Conservation (phyloP, 345 rosid species). For the Camelina laxa region DNA sequence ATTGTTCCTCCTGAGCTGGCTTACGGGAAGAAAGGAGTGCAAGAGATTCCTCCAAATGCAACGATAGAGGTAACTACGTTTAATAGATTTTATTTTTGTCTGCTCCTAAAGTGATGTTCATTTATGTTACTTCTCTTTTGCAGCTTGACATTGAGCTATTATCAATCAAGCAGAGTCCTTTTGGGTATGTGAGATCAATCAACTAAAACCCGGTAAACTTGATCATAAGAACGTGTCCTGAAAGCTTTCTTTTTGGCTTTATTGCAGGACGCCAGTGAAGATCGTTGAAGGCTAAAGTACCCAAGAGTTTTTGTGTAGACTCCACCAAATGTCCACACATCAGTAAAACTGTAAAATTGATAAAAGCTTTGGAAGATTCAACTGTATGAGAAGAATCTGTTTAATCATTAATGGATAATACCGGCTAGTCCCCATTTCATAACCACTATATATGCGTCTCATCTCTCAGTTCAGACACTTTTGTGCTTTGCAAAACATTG, state of each 20-base stretch:
- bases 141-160: constrained; percentile 90
- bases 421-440: constrained; percentile 9
- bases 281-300: constrained; percentile 68
- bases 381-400: constrained; percentile 20
- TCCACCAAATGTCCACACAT: constrained; percentile 2
- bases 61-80: constrained; percentile 73
- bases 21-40: constrained; percentile 94
- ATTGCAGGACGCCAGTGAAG: constrained; percentile 80
- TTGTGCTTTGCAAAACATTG: constrained; percentile 22
- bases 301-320: constrained; percentile 3
- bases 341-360: background rate
- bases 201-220: background rate
- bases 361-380: constrained; percentile 25
- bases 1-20: constrained; percentile 94
- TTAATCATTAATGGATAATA: background rate
- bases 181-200: constrained; percentile 62
- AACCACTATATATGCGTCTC: background rate
- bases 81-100: background rate
- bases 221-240: constrained; percentile 2
- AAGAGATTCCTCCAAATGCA: constrained; percentile 97
- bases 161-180: constrained; percentile 87
- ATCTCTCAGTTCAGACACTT: constrained; percentile 3
- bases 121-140: constrained; percentile 23
- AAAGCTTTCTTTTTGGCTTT: background rate
- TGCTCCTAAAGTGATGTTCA: constrained; percentile 20